Evolutionary conservation across 371 early-diverging fungal genomes (phyloP), one percentile per base, ranked within the genome.

Genomic region (Saksenaea vasiformis): DNA sequence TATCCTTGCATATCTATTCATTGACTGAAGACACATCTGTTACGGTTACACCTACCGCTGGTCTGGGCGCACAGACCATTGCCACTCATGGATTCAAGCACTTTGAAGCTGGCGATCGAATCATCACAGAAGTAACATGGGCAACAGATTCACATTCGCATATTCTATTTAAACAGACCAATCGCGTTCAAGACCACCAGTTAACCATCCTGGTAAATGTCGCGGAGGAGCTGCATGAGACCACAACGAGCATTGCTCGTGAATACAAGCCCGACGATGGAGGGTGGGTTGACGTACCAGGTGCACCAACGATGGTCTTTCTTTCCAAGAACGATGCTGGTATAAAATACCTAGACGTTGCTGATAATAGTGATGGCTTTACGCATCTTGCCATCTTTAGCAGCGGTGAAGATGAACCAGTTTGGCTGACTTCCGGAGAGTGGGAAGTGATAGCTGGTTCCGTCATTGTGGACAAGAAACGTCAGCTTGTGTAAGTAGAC

Each of bases 101-200:
- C 17, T 89, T 88, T 67, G 69, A 80, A 5, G 73, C 74, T 26
- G 77, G 85, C 1, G 91, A 96, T 74, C 80, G 85, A 24, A 66
- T 97, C 1, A 82, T 96, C 56, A 87, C 88, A 5, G 91, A 91
- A 58, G 89, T 95, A 34, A 72, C 75, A 10, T 97, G 96, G 96
- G 70, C 90, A 10, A 85, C 88, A 1, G 79, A 79, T 13, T 70
- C 70, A 36, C 77, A 79, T 57, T 76, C 79, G 5, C 64, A 77
- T 15, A 73, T 95, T n/a, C 64, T 95, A 27, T 90, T 92, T 38
- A 82, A 91, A 60, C 82, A 85, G 36, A 92, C 90, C 72, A 96
- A 97, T 66, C 85, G 97, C 11, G 90, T 95, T 28, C 97, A 97
- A 69, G 93, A 93, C 69, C 79, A 84, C 10, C 83, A 87, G 62